Evolutionary conservation across 2,329 filamentous ascomycete species (phyloP).

Genomic region (Sphaceloma murrayae): DNA sequence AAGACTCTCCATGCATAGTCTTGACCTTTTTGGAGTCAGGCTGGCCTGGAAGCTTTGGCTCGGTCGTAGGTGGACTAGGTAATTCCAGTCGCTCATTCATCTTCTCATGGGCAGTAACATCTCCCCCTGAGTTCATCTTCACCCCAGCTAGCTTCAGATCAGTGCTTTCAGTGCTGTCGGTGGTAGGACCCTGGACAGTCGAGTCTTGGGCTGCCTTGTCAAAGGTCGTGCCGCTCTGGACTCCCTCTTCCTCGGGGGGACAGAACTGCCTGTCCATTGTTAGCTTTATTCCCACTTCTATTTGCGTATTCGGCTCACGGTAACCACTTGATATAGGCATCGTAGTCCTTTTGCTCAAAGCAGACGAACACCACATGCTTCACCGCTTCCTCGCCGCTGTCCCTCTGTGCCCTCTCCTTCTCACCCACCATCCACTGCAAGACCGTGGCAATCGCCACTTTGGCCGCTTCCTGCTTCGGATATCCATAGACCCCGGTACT

Average conservation of each 20-base stretch:
- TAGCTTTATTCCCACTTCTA: conserved; percentile 13
- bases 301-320: conserved; percentile 52
- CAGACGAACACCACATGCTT: conserved; percentile 76
- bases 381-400: conserved; percentile 38
- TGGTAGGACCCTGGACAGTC: conserved; percentile 6
- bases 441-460: conserved; percentile 57
- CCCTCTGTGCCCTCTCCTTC: conserved; percentile 25
- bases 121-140: background rate
- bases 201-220: conserved; percentile 16
- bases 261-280: background rate
- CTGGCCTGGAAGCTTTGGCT: conserved; percentile 37
- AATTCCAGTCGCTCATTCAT: conserved; percentile 34
- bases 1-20: conserved; percentile 19
- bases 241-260: conserved; percentile 1
- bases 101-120: conserved; percentile 22
- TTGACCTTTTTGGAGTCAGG: conserved; percentile 42
- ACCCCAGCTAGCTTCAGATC: background rate
- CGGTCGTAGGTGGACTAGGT: conserved; percentile 40
- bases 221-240: background rate
- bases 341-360: conserved; percentile 68
- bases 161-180: background rate
- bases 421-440: conserved; percentile 44
- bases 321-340: conserved; percentile 58
- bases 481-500: conserved; percentile 90
- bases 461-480: conserved; percentile 62